phyloP scores from a whole-genome alignment of 2,329 filamentous ascomycete genomes.

The Colletotrichum paranaense region DNA sequence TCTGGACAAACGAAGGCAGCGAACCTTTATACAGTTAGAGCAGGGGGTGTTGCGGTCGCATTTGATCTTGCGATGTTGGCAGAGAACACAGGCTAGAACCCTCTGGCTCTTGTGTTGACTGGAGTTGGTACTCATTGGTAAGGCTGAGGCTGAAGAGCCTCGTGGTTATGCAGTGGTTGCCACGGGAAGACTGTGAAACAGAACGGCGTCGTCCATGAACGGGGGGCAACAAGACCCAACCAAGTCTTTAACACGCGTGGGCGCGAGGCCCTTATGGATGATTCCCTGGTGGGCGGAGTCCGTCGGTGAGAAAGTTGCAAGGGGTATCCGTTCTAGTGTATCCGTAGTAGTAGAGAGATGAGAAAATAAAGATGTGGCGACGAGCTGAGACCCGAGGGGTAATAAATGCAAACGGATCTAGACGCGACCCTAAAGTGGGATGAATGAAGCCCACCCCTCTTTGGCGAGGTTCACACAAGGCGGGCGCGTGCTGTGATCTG shows the following conservation, averaged over 20 bases:
- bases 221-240: constrained; percentile 9
- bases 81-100: constrained; percentile 66
- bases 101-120: constrained; percentile 52
- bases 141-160: constrained; percentile 22
- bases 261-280: constrained; percentile 33
- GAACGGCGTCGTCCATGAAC: constrained; percentile 30
- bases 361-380: neutral
- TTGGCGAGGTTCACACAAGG: constrained; percentile 19
- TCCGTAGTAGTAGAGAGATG: neutral
- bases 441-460: neutral
- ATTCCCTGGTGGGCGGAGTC: constrained; percentile 13
- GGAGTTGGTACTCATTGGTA: constrained; percentile 28
- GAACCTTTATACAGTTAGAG: constrained; percentile 70
- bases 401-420: constrained; percentile 25
- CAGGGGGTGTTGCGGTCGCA: constrained; percentile 70
- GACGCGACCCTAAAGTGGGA: constrained; percentile 23
- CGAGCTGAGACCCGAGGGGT: constrained; percentile 3
- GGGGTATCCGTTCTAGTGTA: constrained; percentile 1
- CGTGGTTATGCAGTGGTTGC: constrained; percentile 14
- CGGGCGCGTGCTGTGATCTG: constrained; percentile 3
- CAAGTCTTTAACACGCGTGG: constrained; percentile 19
- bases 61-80: constrained; percentile 72
- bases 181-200: constrained; percentile 2
- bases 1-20: constrained; percentile 33
- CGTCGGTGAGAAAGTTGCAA: constrained; percentile 2